Evolutionary conservation across 306 rosid species (phyloP).

Genomic region (Benincasa hispida): DNA sequence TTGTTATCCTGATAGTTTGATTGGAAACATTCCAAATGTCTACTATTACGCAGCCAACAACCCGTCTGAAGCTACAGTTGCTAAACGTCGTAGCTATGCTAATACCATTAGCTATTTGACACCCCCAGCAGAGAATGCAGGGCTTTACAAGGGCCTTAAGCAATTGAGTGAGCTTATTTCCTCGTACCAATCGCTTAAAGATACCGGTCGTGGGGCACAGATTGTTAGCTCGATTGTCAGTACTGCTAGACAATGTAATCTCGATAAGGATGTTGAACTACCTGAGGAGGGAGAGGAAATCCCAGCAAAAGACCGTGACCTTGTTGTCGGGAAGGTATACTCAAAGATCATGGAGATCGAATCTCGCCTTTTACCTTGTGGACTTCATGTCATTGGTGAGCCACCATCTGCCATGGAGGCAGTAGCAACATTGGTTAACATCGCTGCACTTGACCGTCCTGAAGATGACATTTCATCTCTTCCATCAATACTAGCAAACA

Average conservation of each 20-base stretch:
- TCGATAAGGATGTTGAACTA: slow-evolving; percentile 84
- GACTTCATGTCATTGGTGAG: slow-evolving; percentile 93
- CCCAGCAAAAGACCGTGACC: slow-evolving; percentile 75
- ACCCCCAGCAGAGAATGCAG: slow-evolving; percentile 99
- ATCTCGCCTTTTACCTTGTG: slow-evolving; percentile 88
- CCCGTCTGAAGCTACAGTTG: slow-evolving; percentile 97
- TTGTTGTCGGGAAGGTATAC: slow-evolving; percentile 86
- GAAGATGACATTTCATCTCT: slow-evolving; percentile 72
- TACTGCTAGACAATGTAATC: slow-evolving; percentile 93
- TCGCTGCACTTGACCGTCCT: slow-evolving; percentile 89
- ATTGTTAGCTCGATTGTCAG: slow-evolving; percentile 97
- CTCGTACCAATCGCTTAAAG: slow-evolving; percentile 91
- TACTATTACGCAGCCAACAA: slow-evolving; percentile 96
- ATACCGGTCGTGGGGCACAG: slow-evolving; percentile 90
- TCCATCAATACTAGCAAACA: slow-evolving; percentile 68
- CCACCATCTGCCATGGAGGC: slow-evolving; percentile 99
- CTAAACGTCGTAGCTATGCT: slow-evolving; percentile 96
- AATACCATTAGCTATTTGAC: slow-evolving; percentile 96
- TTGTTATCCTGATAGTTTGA: slow-evolving; percentile 87
- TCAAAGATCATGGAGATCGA: slow-evolving; percentile 98
- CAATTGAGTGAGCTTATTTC: slow-evolving; percentile 91
- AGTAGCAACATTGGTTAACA: slow-evolving; percentile 89
- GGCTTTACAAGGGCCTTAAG: slow-evolving; percentile 97
- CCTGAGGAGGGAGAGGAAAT: slow-evolving; percentile 80
- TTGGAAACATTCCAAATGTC: slow-evolving; percentile 85